phyloP scores from a whole-genome alignment of 2,329 filamentous ascomycete species.

The Talaromyces atroroseus region DNA sequence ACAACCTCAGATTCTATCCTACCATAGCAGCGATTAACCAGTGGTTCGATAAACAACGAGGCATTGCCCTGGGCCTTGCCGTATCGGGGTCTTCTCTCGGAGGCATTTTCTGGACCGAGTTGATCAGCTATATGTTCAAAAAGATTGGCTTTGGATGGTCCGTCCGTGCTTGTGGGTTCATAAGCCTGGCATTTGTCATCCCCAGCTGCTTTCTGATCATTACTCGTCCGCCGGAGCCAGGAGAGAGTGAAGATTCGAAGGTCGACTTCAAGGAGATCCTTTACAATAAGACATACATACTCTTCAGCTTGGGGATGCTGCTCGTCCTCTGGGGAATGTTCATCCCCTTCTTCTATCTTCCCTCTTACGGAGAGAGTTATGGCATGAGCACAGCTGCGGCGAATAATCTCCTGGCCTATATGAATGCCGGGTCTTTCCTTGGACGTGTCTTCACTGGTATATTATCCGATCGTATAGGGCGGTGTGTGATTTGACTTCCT shows the following conservation, averaged over 20 bases:
- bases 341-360: constrained; percentile 27
- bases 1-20: no score
- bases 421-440: background rate
- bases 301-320: constrained; percentile 16
- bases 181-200: constrained; percentile 32
- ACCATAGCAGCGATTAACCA: constrained; percentile 34
- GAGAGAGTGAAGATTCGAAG: no score
- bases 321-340: constrained; percentile 24
- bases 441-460: background rate
- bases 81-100: constrained; percentile 38
- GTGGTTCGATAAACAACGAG: constrained; percentile 50
- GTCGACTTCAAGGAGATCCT: background rate
- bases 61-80: constrained; percentile 50
- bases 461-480: background rate
- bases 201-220: background rate
- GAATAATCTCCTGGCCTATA: background rate
- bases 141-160: constrained; percentile 59
- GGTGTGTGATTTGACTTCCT: background rate
- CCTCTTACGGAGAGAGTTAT: constrained; percentile 20
- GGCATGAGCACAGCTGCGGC: background rate
- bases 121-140: constrained; percentile 31
- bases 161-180: constrained; percentile 39
- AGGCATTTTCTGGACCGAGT: background rate
- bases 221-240: background rate
- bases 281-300: constrained; percentile 13